Percentiles rank a stretch among this genome's conserved stretches.
phyloP scores from a whole-genome alignment of 2,329 filamentous ascomycete genomes.

The Xylariaceae sp. region DNA sequence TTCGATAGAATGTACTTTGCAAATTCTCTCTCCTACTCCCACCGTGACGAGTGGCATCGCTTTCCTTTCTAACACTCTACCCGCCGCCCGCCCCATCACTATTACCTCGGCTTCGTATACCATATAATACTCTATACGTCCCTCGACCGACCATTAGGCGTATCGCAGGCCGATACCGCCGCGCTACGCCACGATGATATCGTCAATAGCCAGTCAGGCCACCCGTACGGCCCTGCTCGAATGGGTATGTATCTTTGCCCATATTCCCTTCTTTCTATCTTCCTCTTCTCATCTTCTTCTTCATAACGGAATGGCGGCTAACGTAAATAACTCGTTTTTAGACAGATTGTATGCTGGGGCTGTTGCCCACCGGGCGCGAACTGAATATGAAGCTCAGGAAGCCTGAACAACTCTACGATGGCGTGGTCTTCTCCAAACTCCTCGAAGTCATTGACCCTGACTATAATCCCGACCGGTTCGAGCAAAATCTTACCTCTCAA shows the following conservation, averaged over 20 bases:
- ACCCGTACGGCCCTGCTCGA: constrained; percentile 25
- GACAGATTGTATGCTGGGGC: constrained; percentile 27
- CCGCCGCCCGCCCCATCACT: too few species aligned
- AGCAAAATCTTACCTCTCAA: constrained; percentile 37
- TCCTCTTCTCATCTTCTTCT: constrained; percentile 26
- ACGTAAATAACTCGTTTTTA: constrained; percentile 12
- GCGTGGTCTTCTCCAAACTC: constrained; percentile 48
- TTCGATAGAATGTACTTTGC: constrained; percentile 13
- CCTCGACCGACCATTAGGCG: too few species aligned
- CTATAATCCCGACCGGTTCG: constrained; percentile 51
- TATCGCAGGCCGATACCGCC: too few species aligned
- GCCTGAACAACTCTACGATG: constrained; percentile 49
- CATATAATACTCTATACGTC: too few species aligned
- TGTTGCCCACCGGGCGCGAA: constrained; percentile 24
- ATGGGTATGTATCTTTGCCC: constrained; percentile 25
- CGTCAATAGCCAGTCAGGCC: constrained; percentile 20
- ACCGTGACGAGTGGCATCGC: neutral
- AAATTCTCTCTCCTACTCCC: constrained; percentile 5
- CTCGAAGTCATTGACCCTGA: constrained; percentile 53
- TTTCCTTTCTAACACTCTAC: too few species aligned
- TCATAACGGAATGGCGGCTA: constrained; percentile 20
- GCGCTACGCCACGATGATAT: constrained; percentile 21
- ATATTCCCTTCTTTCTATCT: constrained; percentile 2
- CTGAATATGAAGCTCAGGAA: constrained; percentile 42
- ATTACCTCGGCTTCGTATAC: too few species aligned